Evolutionary conservation across 2,329 filamentous ascomycete species (phyloP).

Genomic region (Monosporascus sp.): DNA sequence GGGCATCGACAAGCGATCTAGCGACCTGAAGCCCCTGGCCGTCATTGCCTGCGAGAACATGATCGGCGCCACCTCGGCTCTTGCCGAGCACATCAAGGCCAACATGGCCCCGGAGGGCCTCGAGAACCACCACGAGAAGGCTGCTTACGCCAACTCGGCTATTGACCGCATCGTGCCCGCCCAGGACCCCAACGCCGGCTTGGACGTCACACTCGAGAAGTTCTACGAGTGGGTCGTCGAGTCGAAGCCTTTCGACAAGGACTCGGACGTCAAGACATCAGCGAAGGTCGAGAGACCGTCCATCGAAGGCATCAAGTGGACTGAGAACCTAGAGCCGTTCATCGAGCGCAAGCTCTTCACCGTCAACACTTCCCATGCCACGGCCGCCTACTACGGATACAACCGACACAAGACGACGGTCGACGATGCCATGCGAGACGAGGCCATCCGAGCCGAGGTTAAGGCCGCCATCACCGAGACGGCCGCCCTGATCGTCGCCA

Average conservation of each 20-base stretch:
- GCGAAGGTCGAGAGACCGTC: conserved; percentile 51
- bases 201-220: conserved; percentile 94
- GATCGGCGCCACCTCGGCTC: conserved; percentile 87
- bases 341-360: conserved; percentile 99
- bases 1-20: conserved; percentile 75
- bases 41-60: conserved; percentile 98
- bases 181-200: conserved; percentile 71
- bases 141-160: conserved; percentile 92
- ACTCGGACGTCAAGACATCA: conserved; percentile 21
- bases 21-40: conserved; percentile 61
- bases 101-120: conserved; percentile 67
- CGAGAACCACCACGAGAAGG: conserved; percentile 64
- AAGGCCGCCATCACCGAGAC: conserved; percentile 79
- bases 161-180: conserved; percentile 97
- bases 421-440: conserved; percentile 80
- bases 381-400: conserved; percentile 92
- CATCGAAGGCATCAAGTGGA: conserved; percentile 89
- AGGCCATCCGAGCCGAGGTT: conserved; percentile 74
- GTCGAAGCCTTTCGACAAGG: conserved; percentile 71
- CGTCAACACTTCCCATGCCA: conserved; percentile 96
- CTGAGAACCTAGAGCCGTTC: conserved; percentile 84
- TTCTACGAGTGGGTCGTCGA: conserved; percentile 99
- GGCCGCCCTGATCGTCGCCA: conserved; percentile 75
- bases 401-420: conserved; percentile 80
- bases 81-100: conserved; percentile 74